phyloP scores from a whole-genome alignment of 225 moss, liverwort and hornwort species.

The Sphagnum contortum region DNA sequence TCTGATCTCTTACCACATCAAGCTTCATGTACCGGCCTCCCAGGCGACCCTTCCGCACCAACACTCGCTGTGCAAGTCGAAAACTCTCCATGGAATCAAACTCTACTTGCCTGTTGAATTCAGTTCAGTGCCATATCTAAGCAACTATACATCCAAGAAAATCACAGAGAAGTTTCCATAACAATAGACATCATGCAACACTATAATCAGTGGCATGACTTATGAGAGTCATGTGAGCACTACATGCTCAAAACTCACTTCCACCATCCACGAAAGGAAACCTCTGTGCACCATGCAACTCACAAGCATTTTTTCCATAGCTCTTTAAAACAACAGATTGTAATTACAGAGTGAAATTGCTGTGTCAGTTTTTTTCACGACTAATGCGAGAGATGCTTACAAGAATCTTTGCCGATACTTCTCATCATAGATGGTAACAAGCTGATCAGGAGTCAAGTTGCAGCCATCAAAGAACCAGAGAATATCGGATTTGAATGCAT shows the following conservation, averaged over 20 bases:
- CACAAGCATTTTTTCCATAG: too few species aligned
- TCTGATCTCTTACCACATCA: constrained; percentile 36
- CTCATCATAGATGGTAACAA: constrained; percentile 57
- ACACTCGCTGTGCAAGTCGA: constrained; percentile 50
- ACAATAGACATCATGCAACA: background rate
- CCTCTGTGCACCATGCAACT: too few species aligned
- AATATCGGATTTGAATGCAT: constrained; percentile 68
- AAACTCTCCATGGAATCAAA: constrained; percentile 50
- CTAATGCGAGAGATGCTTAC: constrained; percentile 24
- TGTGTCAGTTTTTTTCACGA: too few species aligned
- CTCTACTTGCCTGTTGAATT: constrained; percentile 41
- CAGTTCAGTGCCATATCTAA: background rate
- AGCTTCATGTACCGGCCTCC: constrained; percentile 85
- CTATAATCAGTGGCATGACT: background rate
- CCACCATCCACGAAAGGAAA: too few species aligned
- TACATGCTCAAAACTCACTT: background rate
- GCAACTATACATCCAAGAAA: background rate
- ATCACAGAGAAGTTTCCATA: background rate
- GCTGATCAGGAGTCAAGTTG: constrained; percentile 51
- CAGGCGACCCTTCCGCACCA: constrained; percentile 59
- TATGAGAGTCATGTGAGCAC: background rate
- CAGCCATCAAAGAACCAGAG: constrained; percentile 55
- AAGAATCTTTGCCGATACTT: constrained; percentile 66
- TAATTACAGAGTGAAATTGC: too few species aligned
- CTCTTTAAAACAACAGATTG: too few species aligned